Conservation (phyloP, 805 yeast genomes). For the Candida nonsorbophila region DNA sequence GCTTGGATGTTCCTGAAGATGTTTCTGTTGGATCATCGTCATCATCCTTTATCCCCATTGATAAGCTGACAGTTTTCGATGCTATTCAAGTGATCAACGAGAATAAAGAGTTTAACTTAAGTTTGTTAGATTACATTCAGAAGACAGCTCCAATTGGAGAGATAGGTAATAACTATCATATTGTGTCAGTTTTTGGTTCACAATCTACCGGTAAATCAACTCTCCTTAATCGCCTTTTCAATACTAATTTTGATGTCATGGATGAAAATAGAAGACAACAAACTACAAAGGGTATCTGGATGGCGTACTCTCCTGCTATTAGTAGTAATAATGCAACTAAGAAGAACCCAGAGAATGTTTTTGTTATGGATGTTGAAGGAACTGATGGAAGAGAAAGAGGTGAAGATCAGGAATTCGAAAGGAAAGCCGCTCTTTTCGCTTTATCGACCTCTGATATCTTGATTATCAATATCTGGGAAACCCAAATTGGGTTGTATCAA, state of each 20-base stretch:
- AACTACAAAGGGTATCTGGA: slow-evolving; percentile 54
- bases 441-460: slow-evolving; percentile 85
- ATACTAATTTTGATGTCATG: slow-evolving; percentile 90
- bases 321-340: slow-evolving; percentile 10
- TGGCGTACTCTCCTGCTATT: slow-evolving; percentile 34
- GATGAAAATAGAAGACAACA: slow-evolving; percentile 81
- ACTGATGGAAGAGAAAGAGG: slow-evolving; percentile 98
- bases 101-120: slow-evolving; percentile 44
- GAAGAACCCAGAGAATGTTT: slow-evolving; percentile 34
- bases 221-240: slow-evolving; percentile 76
- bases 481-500: slow-evolving; percentile 93
- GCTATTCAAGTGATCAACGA: slow-evolving; percentile 65
- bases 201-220: slow-evolving; percentile 97
- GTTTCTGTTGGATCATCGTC: slow-evolving; percentile 18
- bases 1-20: slow-evolving; percentile 1
- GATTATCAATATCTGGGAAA: slow-evolving; percentile 94
- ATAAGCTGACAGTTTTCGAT: slow-evolving; percentile 19
- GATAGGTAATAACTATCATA: slow-evolving; percentile 73
- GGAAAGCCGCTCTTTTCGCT: slow-evolving; percentile 94
- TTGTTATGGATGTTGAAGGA: slow-evolving; percentile 97
- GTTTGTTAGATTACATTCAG: slow-evolving; percentile 30
- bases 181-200: slow-evolving; percentile 94
- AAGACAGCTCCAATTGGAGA: slow-evolving; percentile 24
- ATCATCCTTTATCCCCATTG: slow-evolving; percentile 38
- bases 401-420: slow-evolving; percentile 96